Conservation (phyloP, 75 land plant species). For the Ceratopteris richardii region DNA sequence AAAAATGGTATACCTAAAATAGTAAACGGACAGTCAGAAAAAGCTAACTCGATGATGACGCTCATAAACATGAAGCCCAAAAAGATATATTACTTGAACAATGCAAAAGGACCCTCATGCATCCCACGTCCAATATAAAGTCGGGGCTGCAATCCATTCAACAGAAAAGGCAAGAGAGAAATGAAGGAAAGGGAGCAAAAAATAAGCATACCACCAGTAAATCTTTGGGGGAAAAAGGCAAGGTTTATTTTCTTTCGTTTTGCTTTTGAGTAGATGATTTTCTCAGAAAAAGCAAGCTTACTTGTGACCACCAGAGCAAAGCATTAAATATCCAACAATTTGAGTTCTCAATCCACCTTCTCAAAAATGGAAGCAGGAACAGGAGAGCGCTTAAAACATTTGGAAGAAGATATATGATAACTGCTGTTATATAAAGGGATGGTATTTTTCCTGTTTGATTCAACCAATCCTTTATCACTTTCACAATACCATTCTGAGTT, state of each 20-base stretch:
- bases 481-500: constrained; percentile 25
- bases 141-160: constrained; percentile 52
- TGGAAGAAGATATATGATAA: constrained; percentile 45
- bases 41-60: no score
- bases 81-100: constrained; percentile 86
- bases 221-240: no score
- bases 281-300: constrained; percentile 21
- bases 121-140: constrained; percentile 93
- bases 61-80: no score
- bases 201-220: no score
- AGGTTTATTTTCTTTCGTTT: no score
- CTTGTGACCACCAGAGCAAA: constrained; percentile 99
- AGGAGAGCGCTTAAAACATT: constrained; percentile 49
- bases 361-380: constrained; percentile 82
- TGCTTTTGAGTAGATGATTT: no score
- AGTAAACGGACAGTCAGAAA: no score
- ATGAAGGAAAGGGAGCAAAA: neutral
- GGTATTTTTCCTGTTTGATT: constrained; percentile 48
- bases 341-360: constrained; percentile 91
- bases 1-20: constrained; percentile 68
- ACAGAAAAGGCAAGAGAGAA: neutral
- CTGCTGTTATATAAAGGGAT: constrained; percentile 64
- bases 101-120: constrained; percentile 85
- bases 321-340: constrained; percentile 72
- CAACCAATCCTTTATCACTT: constrained; percentile 38